Evolutionary conservation across 768 basidiomycete genomes (phyloP), one percentile per base, ranked within the genome.

Genomic region (Hypholoma fasciculare): DNA sequence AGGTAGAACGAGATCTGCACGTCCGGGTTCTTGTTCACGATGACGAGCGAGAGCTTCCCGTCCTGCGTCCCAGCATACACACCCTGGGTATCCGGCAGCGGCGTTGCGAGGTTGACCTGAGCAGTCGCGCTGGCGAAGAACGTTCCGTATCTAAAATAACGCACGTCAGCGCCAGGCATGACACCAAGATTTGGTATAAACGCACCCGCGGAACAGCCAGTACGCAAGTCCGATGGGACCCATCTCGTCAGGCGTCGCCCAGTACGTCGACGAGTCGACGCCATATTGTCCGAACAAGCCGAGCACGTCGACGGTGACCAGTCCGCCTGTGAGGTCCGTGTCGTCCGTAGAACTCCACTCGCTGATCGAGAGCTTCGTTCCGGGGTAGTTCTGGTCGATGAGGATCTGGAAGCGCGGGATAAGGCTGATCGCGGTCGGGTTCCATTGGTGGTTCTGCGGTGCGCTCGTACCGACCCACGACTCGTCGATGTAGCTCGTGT

Each of bases 151-250:
- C 81, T 82, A 50, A 9, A 46, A 40, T 27, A 20, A 26, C 36
- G 46, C 20, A 5, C 16, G 37, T 49, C 16, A 53, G 30, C 17
- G 49, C 50, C 47, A 11, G 40, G 19, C 27, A 58, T 72, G 16
- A 48, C 26, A 40, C 4, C 6, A n/a, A 27, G 11, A 20, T 16
- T 6, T 13, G 23, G 16, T 14, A 8, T 26, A 14, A 4, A 19
- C 58, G 49, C 62, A 82, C 80, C 82, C 82, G 71, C 82, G 71
- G 70, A 71, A 84, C 6, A 84, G 70, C 82, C 82, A 84, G 64
- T 78, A 84, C 36, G 82, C 82, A 55, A 83, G 67, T 20, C 81
- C 82, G 27, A 79, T 63, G n/a, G 82, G 80, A 5, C 78, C 78
- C 34, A 71, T 65, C 65, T 79, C 76, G 60, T 78, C 76, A 2